Conservation (phyloP, 257 asterid species). For the Petrea volubilis region DNA sequence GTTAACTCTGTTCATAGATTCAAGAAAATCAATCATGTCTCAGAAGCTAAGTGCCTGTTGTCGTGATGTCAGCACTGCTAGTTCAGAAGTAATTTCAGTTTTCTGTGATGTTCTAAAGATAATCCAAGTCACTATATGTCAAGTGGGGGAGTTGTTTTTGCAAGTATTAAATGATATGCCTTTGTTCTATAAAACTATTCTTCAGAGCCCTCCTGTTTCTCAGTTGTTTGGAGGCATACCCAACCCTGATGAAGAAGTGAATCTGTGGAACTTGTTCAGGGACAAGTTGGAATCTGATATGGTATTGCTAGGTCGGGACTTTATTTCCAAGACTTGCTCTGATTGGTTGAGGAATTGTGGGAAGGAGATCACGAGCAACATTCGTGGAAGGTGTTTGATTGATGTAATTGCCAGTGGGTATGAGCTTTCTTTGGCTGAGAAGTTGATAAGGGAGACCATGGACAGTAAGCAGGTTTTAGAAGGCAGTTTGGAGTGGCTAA, state of each 20-base stretch:
- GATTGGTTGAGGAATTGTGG: constrained; percentile 95
- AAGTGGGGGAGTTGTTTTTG: constrained; percentile 93
- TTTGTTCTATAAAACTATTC: constrained; percentile 76
- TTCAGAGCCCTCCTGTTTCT: constrained; percentile 94
- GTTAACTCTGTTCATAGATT: constrained; percentile 72
- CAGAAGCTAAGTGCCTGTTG: constrained; percentile 76
- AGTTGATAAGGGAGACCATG: constrained; percentile 87
- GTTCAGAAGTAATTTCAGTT: constrained; percentile 78
- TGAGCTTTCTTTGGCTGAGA: constrained; percentile 92
- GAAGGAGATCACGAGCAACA: constrained; percentile 76
- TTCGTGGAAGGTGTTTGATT: constrained; percentile 74
- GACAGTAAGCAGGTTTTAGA: constrained; percentile 87
- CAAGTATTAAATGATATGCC: constrained; percentile 93
- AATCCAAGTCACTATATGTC: constrained; percentile 87
- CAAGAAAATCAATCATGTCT: constrained; percentile 72
- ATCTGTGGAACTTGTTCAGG: constrained; percentile 83
- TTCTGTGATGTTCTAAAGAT: constrained; percentile 83
- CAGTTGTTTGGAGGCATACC: constrained; percentile 99
- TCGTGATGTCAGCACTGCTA: constrained; percentile 53
- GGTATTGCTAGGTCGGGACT: constrained; percentile 68
- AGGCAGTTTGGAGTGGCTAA: constrained; percentile 98
- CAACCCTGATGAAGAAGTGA: constrained; percentile 88
- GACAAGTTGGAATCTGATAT: constrained; percentile 77
- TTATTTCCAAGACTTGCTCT: constrained; percentile 80
- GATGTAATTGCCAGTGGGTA: constrained; percentile 80